Percentiles rank a stretch among this genome's conserved stretches.
Evolutionary conservation across 768 basidiomycete species (phyloP).

Genomic region (Macrolepiota albuminosa): DNA sequence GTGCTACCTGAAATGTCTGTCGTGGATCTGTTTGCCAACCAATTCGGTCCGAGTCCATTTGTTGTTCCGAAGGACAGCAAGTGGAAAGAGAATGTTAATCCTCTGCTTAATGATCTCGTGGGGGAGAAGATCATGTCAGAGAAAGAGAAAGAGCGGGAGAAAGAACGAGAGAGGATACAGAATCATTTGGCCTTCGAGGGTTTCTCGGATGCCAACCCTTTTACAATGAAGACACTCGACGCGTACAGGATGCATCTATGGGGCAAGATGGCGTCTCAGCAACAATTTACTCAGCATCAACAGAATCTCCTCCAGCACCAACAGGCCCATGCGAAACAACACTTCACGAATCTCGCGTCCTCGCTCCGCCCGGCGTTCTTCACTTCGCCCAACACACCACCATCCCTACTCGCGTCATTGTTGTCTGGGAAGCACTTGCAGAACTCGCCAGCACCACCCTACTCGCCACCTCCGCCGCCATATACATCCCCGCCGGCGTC

Average conservation of each 20-base stretch:
- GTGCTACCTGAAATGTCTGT: conserved; percentile 63
- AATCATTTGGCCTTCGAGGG: conserved; percentile 52
- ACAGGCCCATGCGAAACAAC: conserved; percentile 22
- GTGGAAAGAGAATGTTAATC: conserved; percentile 79
- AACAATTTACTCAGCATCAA: conserved; percentile 35
- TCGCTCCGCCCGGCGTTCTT: conserved; percentile 33
- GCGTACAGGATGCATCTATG: conserved; percentile 89
- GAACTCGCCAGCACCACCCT: conserved; percentile 8
- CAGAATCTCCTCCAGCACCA: conserved; percentile 38
- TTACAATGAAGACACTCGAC: conserved; percentile 85
- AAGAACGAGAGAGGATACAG: conserved; percentile 16
- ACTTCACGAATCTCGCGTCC: conserved; percentile 33
- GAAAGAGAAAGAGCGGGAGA: conserved; percentile 9
- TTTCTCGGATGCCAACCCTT: conserved; percentile 76
- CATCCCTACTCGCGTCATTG: conserved; percentile 22
- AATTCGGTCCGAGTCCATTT: conserved; percentile 14
- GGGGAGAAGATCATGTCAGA: conserved; percentile 1
- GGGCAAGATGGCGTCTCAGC: conserved; percentile 85
- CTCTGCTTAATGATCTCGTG: conserved; percentile 45
- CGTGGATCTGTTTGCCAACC: conserved; percentile 6
- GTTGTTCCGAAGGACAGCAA: conserved; percentile 16
- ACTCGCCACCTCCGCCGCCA: conserved; percentile 17
- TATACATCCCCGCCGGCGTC: conserved; percentile 37
- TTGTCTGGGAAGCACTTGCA: conserved; percentile 43
- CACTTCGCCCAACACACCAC: conserved; percentile 11